These are phyloP conservation scores for Solanum rostratum DNA, from an alignment of 257 asterid species.

Conservation along the genomic window DNA sequence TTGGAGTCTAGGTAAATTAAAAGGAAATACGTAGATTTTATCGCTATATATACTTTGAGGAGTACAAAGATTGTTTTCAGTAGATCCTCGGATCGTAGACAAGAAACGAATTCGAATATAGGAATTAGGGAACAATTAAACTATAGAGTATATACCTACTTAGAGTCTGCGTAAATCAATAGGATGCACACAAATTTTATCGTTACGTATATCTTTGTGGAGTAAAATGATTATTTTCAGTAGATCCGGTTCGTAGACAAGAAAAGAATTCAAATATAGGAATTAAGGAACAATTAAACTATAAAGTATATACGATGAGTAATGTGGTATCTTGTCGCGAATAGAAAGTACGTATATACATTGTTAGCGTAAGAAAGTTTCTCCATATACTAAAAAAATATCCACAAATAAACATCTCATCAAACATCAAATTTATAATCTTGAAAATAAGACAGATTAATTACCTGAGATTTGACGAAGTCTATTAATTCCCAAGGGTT, in stretches of 20 bases:
- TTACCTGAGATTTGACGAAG: slow-evolving; percentile 37
- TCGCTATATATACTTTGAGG: neutral
- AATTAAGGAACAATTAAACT: no score
- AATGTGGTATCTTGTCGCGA: no score
- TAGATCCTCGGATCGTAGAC: fast-evolving
- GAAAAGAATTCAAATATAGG: no score
- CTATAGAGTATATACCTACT: no score
- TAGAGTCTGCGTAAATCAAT: no score
- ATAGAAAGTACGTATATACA: neutral
- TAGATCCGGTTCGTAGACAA: neutral
- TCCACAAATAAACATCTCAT: neutral
- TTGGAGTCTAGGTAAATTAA: no score
- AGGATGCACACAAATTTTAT: no score
- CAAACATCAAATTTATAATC: neutral
- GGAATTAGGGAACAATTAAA: no score
- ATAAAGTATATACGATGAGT: no score
- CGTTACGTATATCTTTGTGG: neutral
- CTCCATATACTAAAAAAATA: neutral
- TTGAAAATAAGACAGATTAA: neutral
- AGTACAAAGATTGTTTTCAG: neutral
- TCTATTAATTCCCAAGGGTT: slow-evolving; percentile 11
- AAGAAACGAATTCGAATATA: neutral
- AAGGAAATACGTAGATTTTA: neutral
- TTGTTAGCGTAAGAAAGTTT: neutral
- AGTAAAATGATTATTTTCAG: neutral